Percentiles rank a stretch among this genome's conserved stretches.
phyloP scores from a whole-genome alignment of 345 rosid species.

The Hirschfeldia incana region DNA sequence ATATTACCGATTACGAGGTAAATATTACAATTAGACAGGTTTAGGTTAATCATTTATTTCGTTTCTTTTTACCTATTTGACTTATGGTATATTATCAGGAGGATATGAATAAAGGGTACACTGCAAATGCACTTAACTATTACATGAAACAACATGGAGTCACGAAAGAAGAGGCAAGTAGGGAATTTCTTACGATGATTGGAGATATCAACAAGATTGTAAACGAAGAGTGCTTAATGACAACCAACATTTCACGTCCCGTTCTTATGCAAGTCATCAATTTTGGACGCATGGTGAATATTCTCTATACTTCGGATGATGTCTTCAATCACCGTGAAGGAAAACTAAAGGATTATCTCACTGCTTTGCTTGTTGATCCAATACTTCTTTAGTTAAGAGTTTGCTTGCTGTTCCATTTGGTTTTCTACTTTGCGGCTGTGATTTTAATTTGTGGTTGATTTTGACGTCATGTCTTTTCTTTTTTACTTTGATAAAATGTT shows the following conservation, averaged over 20 bases:
- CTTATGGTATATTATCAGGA: constrained; percentile 25
- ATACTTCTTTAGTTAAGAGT: constrained; percentile 6
- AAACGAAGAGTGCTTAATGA: constrained; percentile 15
- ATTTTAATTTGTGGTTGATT: neutral
- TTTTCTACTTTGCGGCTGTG: neutral
- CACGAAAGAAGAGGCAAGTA: constrained; percentile 7
- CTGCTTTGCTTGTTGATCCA: neutral
- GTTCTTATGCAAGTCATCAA: neutral
- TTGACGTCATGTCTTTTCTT: neutral
- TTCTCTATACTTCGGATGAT: constrained; percentile 5
- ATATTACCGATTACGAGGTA: neutral
- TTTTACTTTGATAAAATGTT: neutral
- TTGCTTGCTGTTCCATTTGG: neutral
- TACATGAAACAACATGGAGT: constrained; percentile 26
- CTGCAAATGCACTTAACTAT: constrained; percentile 11
- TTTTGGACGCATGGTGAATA: neutral
- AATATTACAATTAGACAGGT: neutral
- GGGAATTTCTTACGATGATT: neutral
- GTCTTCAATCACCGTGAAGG: constrained; percentile 2
- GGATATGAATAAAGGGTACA: constrained; percentile 35
- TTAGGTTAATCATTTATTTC: neutral
- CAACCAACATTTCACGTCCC: neutral
- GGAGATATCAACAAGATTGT: neutral
- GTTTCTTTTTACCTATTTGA: neutral
- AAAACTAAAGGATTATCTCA: constrained; percentile 9